Base-by-base conservation (phyloP, 108 stramenopile species). In the Skeletonema potamos region DNA sequence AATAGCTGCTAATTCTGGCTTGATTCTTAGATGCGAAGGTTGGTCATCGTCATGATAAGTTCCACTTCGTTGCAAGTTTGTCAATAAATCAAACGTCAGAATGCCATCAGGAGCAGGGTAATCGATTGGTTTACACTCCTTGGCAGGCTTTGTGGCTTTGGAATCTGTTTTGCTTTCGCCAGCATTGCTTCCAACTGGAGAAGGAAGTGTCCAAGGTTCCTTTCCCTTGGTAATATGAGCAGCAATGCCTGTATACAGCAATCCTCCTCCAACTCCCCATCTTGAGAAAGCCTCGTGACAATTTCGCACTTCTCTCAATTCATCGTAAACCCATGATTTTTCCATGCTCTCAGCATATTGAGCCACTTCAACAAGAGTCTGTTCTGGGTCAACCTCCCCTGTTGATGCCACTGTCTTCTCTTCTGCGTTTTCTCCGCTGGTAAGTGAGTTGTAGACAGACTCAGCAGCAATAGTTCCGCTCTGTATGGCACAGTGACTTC, bases 31-130 rank as follows among this genome's bases (percentile, higher is more conserved):
- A 84, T 99, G 99, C 60, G 91, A 82, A 6, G 97, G 99, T 83
- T 99, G 99, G 72, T 99, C 99, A 59, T 98, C 97, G 51, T 95
- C 97, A 79, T 99, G 99, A 85, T 91, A 92, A 9, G 97, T 98
- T 28, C 96, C 97, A 66, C 85, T 85, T 24, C 97, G 89, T 83
- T 93, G 90, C 68, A 99, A 79, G 67, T 98, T 99, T 57, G 93
- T 96, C 33, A 99, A 70, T 57, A 99, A 82, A 74, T 98, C 97
- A 82, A 99, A 99, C 27, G 94, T 95, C 71, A 98, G 68, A 18
- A 90, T 82, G 6, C 96, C 96, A 86, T 99, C 99, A 33, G 97
- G 89, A 67, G 96, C 81, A 43, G 98, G 97, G 78, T 99, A 99
- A 8, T 86, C 64, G 30, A 94, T 97, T 1, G 82, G 82, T 44